Evolutionary conservation across 768 basidiomycete species (phyloP), one percentile per base, ranked within the genome.

Genomic region (Podaxis pistillaris): DNA sequence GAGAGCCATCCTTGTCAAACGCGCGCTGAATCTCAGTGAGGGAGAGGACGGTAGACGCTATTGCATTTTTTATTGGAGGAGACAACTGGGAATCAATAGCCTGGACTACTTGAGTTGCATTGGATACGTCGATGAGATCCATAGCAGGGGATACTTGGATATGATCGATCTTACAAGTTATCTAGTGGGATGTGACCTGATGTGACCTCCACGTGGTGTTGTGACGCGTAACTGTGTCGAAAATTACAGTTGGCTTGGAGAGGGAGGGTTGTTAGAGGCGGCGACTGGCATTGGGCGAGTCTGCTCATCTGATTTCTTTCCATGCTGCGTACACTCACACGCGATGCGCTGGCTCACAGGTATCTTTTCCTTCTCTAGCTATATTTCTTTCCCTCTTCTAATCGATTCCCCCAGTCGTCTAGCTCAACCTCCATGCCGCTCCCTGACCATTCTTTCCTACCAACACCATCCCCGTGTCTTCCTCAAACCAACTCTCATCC

Each of bases 31-130:
- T 54, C 37, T 67, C 63, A 2, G 49, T 49, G 17, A 70, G 36
- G 51, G 64, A 65, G 44, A 67, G 66, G 17, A 66, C 63, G 11
- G 69, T 70, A 11, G 68, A 65, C 7, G 68, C 69, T 37, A 70
- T 55, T 3, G 69, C 52, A 3, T 28, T 19, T 12, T 26, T 41
- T n/a, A 54, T 6, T 12, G 49, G 12, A 19, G 54, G 65, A 60
- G 63, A 11, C 12, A 68, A 63, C 54, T 52, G 66, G 38, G n/a
- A 17, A 5, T 28, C 36, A 51, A 44, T 41, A 56, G 44, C 38
- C 19, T 38, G 33, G 38, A 38, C 51, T 30, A 41, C 38, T 38
- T 56, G 36, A 3, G 36, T 8, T 11, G 38, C 37, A 38, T 56
- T 15, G 54, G 36, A 38, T 24, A 56, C 37, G 19, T 38, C 15